phyloP scores from a whole-genome alignment of 805 yeast genomes.

The Saccharomycopsis babjevae region DNA sequence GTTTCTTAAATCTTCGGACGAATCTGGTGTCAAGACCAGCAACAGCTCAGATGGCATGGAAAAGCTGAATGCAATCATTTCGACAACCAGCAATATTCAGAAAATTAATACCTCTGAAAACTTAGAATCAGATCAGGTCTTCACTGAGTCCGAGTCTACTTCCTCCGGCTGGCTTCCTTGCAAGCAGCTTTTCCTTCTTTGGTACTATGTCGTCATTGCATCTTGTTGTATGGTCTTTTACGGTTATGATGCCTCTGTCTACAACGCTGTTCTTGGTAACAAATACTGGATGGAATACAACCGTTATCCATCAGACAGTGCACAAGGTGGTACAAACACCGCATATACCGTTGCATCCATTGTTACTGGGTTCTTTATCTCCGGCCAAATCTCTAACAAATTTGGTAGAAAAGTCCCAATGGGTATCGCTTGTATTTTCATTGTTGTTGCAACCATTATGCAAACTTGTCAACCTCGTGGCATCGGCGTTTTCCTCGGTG shows the following conservation, averaged over 20 bases:
- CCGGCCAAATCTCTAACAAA: constrained; percentile 19
- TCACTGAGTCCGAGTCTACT: background rate
- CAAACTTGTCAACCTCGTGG: constrained; percentile 18
- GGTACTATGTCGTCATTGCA: constrained; percentile 21
- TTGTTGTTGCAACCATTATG: constrained; percentile 17
- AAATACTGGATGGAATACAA: constrained; percentile 20
- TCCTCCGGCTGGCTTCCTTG: background rate
- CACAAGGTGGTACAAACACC: constrained; percentile 20
- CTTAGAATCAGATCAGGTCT: background rate
- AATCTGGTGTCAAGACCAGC: background rate
- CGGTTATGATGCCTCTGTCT: constrained; percentile 22
- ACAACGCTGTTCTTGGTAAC: constrained; percentile 21
- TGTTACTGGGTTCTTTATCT: constrained; percentile 19
- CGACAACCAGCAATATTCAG: background rate
- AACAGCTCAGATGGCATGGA: background rate
- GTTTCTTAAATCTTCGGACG: background rate
- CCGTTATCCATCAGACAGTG: constrained; percentile 18
- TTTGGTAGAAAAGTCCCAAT: constrained; percentile 19
- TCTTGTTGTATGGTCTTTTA: constrained; percentile 21
- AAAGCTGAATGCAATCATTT: background rate
- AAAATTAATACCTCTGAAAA: background rate
- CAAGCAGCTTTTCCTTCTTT: constrained; percentile 5
- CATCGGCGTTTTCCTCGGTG: constrained; percentile 23
- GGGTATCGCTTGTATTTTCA: constrained; percentile 9
- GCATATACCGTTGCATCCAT: constrained; percentile 21